Evolutionary conservation across 140 eudicot species (phyloP), one percentile per base, ranked within the genome.

Genomic region (Ambrosia hybrid): DNA sequence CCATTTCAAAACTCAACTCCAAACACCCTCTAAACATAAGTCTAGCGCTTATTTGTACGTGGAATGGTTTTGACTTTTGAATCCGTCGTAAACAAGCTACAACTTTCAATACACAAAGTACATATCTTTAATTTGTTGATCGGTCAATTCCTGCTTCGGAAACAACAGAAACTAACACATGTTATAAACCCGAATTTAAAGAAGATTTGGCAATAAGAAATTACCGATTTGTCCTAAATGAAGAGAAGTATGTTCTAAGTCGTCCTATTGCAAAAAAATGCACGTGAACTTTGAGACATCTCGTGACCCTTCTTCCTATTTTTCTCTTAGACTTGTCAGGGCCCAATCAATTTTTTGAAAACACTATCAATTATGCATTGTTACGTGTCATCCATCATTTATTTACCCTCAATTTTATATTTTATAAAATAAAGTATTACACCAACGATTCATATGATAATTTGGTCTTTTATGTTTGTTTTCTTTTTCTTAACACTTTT

Each of bases 261-360:
- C 43, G 78, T 78, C 63, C 14, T 66, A 48, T 46, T 72, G 79
- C 67, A 70, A 37, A 66, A 72, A 73, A 73, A 36, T 73, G 79
- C 83, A 73, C 83, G 83, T 79, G 83, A 79, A 79, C 51, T 49
- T 66, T 57, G 21, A 58, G 56, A 9, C 71, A 39, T 79, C 83
- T 79, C 79, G 79, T 72, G 83, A 79, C 75, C 63, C 65, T 9
- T 55, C 21, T 64, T 77, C 49, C 73, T 72, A 53, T 72, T 72
- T 57, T 69, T 67, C 66, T 57, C 52, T 39, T 78, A 39, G 83
- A 79, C 83, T 73, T 79, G 83, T 73, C 83, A 79, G 83, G 49
- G 10, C 73, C 82, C 71, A 66, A 79, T 72, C 75, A 68, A 65
- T 55, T 64, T 70, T 70, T 60, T 68, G 36, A 33, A 55, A 48